These are phyloP conservation scores for Dryas alaskensis DNA, from an alignment of 306 rosid genomes.

Conservation along the genomic window DNA sequence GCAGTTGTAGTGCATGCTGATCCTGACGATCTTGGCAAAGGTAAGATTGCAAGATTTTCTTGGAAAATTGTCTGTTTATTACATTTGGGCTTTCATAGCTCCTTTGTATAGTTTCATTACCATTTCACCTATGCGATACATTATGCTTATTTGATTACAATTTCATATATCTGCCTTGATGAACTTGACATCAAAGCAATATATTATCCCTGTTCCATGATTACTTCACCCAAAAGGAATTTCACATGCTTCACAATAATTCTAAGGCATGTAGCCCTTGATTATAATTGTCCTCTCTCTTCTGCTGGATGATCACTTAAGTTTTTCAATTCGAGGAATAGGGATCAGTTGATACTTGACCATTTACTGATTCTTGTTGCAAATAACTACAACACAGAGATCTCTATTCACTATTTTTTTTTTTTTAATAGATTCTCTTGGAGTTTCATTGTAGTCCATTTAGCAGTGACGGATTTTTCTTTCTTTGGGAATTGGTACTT, in stretches of 20 bases:
- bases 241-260: not conserved
- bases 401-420: not conserved
- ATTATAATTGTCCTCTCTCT: not conserved
- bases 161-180: not conserved
- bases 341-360: conserved; percentile 2
- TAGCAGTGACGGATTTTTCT: not conserved
- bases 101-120: not conserved
- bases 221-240: not conserved
- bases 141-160: not conserved
- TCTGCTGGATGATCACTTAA: not conserved
- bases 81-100: not conserved
- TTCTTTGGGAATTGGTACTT: not conserved
- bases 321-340: not conserved
- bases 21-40: conserved; percentile 96
- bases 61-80: not conserved
- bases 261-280: not conserved
- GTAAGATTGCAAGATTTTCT: conserved; percentile 26
- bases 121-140: not conserved
- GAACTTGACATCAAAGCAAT: not conserved
- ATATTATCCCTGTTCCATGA: not conserved
- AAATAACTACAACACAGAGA: not conserved
- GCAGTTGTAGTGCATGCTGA: conserved; percentile 96
- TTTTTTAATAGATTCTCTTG: not conserved
- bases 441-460: not conserved
- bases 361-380: not conserved